A percentile compares a stretch with the other conserved stretches of the same genome.
phyloP scores from a whole-genome alignment of 2,329 filamentous ascomycete genomes.

The Arthrinium puccinioides region DNA sequence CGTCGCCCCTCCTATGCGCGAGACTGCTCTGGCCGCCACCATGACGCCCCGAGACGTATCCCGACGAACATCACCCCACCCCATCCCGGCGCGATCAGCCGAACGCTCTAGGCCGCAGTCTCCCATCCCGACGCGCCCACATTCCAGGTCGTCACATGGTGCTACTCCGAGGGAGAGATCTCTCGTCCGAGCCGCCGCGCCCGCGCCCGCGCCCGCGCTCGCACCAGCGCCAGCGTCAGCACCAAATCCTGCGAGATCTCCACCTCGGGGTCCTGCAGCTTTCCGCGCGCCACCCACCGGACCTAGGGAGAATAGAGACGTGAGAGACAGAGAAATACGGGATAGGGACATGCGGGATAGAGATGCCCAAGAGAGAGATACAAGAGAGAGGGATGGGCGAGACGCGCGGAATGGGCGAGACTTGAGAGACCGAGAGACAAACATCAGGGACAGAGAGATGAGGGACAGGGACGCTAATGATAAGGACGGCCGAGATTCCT shows the following conservation, averaged over 20 bases:
- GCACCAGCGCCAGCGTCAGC: slow-evolving; percentile 8
- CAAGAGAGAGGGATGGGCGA: too few species aligned
- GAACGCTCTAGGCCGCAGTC: slow-evolving; percentile 41
- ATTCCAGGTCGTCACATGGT: slow-evolving; percentile 21
- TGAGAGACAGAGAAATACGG: too few species aligned
- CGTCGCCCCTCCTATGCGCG: slow-evolving; percentile 35
- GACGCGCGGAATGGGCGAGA: too few species aligned
- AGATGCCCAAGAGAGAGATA: too few species aligned
- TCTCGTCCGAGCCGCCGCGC: too few species aligned
- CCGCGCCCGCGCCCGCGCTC: slow-evolving; percentile 14
- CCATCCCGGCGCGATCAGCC: slow-evolving; percentile 34
- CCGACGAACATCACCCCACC: slow-evolving; percentile 45
- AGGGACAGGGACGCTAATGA: too few species aligned
- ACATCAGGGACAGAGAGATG: too few species aligned
- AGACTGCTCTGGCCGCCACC: slow-evolving; percentile 41
- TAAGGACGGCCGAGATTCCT: slow-evolving; percentile 28
- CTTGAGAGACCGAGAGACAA: too few species aligned
- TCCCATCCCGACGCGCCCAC: slow-evolving; percentile 22
- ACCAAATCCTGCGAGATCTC: slow-evolving; percentile 30
- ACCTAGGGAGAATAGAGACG: slow-evolving; percentile 17
- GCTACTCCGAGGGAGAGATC: slow-evolving; percentile 16
- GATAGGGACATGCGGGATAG: too few species aligned
- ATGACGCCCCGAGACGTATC: slow-evolving; percentile 44
- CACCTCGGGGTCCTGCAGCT: slow-evolving; percentile 48
- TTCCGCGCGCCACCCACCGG: slow-evolving; percentile 44